A percentile compares a stretch with the other conserved stretches of the same genome.
phyloP scores from a whole-genome alignment of 2,329 filamentous ascomycete genomes.

The Phaeophleospora eucalypticola region DNA sequence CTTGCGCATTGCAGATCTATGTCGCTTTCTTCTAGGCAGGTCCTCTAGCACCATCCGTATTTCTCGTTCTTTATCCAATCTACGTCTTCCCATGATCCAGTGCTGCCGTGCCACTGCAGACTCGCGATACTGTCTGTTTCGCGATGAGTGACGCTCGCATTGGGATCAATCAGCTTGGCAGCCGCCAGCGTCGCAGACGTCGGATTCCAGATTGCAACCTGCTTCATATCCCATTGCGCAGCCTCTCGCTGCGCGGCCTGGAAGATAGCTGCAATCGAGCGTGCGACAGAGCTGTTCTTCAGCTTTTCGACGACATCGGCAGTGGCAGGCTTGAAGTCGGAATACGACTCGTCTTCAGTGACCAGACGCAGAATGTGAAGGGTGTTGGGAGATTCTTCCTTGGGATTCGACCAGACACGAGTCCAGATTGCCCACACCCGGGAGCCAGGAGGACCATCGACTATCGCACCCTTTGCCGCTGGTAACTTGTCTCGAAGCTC shows the following conservation, averaged over 20 bases:
- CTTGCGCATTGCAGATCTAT: slow-evolving; percentile 10
- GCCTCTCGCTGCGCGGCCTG: slow-evolving; percentile 67
- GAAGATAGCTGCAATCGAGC: slow-evolving; percentile 60
- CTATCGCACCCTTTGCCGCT: slow-evolving; percentile 65
- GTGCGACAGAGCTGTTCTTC: slow-evolving; percentile 33
- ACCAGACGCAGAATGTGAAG: slow-evolving; percentile 67
- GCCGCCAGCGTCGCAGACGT: slow-evolving; percentile 46
- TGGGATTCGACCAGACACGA: slow-evolving; percentile 58
- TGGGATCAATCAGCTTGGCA: slow-evolving; percentile 44
- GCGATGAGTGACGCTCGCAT: slow-evolving; percentile 51
- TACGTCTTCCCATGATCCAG: slow-evolving; percentile 45
- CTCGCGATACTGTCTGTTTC: slow-evolving; percentile 66
- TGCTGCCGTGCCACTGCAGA: slow-evolving; percentile 64
- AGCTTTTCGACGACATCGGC: slow-evolving; percentile 17
- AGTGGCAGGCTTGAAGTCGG: slow-evolving; percentile 24
- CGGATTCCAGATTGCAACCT: slow-evolving; percentile 83
- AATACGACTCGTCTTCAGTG: slow-evolving; percentile 50
- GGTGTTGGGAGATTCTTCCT: slow-evolving; percentile 57
- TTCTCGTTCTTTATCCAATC: slow-evolving; percentile 76
- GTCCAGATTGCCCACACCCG: slow-evolving; percentile 74
- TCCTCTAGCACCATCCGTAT: slow-evolving; percentile 68
- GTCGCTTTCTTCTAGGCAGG: too few relatives aligned
- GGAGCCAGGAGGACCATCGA: slow-evolving; percentile 46
- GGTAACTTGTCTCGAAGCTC: slow-evolving; percentile 58
- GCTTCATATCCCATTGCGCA: slow-evolving; percentile 62